Evolutionary conservation across 2,329 filamentous ascomycete species (phyloP), one percentile per base, ranked within the genome.

Genomic region (Colletotrichum tropicicola): DNA sequence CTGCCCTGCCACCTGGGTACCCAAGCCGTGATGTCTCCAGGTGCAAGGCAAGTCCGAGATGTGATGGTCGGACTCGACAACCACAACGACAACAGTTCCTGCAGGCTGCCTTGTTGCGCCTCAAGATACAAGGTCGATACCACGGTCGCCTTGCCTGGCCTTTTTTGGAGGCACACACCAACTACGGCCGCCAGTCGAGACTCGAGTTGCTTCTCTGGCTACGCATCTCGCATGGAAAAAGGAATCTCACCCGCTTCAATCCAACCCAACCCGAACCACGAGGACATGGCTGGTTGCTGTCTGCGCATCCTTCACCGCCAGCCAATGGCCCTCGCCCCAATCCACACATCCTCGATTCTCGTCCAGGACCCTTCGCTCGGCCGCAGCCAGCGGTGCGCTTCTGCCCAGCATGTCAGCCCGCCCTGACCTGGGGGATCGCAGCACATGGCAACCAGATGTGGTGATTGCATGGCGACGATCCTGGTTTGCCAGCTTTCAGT

Each of bases 231-330:
- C 48, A 48, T 60, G 57, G 35, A 60, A 54, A 23, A 21, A 44
- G 60, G 56, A 60, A 65, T 44, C 48, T 54, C 43, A 54, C 56
- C 61, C 61, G 61, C 48, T 48, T 45, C 48, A 53, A 49, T 51
- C 56, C 49, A 48, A 53, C 47, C 41, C 32, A 60, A 51, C 27
- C 27, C n/a, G 43, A 48, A 47, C 43, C 61, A 60, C 41, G 27
- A 52, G 27, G 23, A 48, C 32, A 48, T 6, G 35, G 43, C 23
- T 37, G 32, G 21, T n/a, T n/a, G n/a, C n/a, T 21, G 39, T 44
- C 56, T 60, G 19, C 48, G 41, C 32, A 23, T 43, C 32, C 21
- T 53, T 43, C 28, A 27, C 41, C n/a, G 12, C 17, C 19, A 30
- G 13, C 56, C 48, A 64, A 54, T 53, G 48, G 15, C 12, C 8